phyloP scores from a whole-genome alignment of 495 filamentous ascomycete genomes.

The Trichoderma gamsii region DNA sequence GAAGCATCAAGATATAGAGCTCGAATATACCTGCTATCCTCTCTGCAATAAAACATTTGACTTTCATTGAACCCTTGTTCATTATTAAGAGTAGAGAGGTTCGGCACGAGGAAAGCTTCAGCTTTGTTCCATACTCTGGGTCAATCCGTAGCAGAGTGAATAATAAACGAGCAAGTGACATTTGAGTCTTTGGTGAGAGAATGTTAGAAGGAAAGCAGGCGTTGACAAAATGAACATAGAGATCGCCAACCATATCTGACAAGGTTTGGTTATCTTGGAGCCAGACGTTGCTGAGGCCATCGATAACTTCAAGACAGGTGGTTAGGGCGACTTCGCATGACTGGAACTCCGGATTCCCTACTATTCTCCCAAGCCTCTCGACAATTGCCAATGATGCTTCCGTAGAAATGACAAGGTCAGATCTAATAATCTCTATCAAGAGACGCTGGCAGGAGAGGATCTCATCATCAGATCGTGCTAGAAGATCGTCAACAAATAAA shows the following conservation, averaged over 20 bases:
- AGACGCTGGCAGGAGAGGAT: constrained; percentile 51
- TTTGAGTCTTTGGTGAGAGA: constrained; percentile 61
- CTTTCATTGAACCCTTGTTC: constrained; percentile 55
- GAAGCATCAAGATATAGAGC: constrained; percentile 68
- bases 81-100: constrained; percentile 72
- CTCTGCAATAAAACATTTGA: constrained; percentile 68
- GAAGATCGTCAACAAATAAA: constrained; percentile 52
- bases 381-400: constrained; percentile 42
- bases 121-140: constrained; percentile 52
- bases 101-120: constrained; percentile 58
- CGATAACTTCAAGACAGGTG: constrained; percentile 65
- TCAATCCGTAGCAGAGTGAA: constrained; percentile 58
- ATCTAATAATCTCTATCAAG: constrained; percentile 43
- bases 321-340: constrained; percentile 71
- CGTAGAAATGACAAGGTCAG: constrained; percentile 36
- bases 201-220: constrained; percentile 54
- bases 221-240: constrained; percentile 77
- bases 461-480: constrained; percentile 52
- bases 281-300: constrained; percentile 60
- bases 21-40: constrained; percentile 69
- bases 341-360: constrained; percentile 58
- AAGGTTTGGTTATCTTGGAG: constrained; percentile 48
- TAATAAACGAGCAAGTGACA: constrained; percentile 59
- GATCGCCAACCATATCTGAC: constrained; percentile 54
- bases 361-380: constrained; percentile 46